phyloP scores from a whole-genome alignment of 495 filamentous ascomycete species.

The Penicillium mononematosum region DNA sequence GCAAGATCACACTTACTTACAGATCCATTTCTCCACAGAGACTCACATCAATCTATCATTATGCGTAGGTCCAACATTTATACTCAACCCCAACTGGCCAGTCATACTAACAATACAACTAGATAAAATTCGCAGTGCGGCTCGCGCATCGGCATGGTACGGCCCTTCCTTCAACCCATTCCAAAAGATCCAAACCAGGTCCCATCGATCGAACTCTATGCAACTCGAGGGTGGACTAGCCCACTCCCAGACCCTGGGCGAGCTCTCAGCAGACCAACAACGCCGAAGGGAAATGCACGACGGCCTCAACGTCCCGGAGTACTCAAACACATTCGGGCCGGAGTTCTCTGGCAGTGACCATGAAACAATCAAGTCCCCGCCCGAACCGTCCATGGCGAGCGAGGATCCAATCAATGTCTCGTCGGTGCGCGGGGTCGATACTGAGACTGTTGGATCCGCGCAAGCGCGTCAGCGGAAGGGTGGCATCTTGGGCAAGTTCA shows the following conservation, averaged over 20 bases:
- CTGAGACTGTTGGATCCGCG: slow-evolving; percentile 9
- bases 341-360: slow-evolving; percentile 28
- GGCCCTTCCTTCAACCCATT: slow-evolving; percentile 51
- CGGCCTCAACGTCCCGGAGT: slow-evolving; percentile 27
- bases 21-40: background rate
- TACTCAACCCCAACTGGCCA: background rate
- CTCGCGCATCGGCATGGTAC: slow-evolving; percentile 49
- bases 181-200: slow-evolving; percentile 35
- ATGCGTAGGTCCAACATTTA: slow-evolving; percentile 8
- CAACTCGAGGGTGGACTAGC: slow-evolving; percentile 31
- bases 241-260: slow-evolving; percentile 24
- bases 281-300: slow-evolving; percentile 32
- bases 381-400: slow-evolving; percentile 35
- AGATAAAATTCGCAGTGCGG: slow-evolving; percentile 49
- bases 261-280: slow-evolving; percentile 30
- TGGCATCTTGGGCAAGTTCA: slow-evolving; percentile 22
- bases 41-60: background rate
- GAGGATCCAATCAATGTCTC: slow-evolving; percentile 41
- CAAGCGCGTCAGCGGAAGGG: slow-evolving; percentile 32
- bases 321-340: slow-evolving; percentile 32
- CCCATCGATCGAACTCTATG: slow-evolving; percentile 31
- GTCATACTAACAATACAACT: slow-evolving; percentile 7
- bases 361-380: slow-evolving; percentile 14
- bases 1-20: slow-evolving; percentile 3
- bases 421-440: slow-evolving; percentile 13